Percentiles rank a stretch among this genome's conserved stretches.
phyloP scores from a whole-genome alignment of 2,329 filamentous ascomycete species.

The Exophiala spinifera region DNA sequence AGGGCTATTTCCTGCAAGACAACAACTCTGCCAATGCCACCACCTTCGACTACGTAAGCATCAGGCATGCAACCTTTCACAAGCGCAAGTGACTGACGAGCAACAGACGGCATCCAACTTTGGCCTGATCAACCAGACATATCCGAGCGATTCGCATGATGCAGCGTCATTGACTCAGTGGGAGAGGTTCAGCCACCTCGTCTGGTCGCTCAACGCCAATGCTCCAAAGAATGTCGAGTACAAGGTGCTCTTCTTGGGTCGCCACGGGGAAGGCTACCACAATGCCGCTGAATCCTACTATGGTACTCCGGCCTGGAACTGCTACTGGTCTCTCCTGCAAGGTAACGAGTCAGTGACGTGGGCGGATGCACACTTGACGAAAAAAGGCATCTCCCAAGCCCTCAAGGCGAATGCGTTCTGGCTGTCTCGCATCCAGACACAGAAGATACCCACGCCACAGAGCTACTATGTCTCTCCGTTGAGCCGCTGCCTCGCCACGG shows the following conservation, averaged over 20 bases:
- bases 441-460: constrained; percentile 53
- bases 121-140: constrained; percentile 48
- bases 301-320: constrained; percentile 59
- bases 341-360: constrained; percentile 55
- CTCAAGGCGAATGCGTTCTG: constrained; percentile 48
- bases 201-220: constrained; percentile 46
- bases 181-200: constrained; percentile 51
- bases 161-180: constrained; percentile 50
- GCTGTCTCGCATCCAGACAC: constrained; percentile 43
- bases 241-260: constrained; percentile 56
- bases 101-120: constrained; percentile 44
- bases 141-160: constrained; percentile 40
- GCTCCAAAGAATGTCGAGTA: constrained; percentile 43
- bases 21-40: constrained; percentile 46
- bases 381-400: constrained; percentile 52
- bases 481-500: constrained; percentile 57
- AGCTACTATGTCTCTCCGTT: constrained; percentile 58
- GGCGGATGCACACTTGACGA: constrained; percentile 58
- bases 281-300: constrained; percentile 60
- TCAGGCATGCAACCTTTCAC: neutral
- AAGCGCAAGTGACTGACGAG: constrained; percentile 1
- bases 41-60: constrained; percentile 49
- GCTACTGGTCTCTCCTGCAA: constrained; percentile 58
- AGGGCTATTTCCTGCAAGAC: constrained; percentile 52
- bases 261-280: constrained; percentile 61